These are phyloP conservation scores for Penicillium sp. DNA, from an alignment of 2,329 filamentous ascomycete genomes.

Conservation along the genomic window DNA sequence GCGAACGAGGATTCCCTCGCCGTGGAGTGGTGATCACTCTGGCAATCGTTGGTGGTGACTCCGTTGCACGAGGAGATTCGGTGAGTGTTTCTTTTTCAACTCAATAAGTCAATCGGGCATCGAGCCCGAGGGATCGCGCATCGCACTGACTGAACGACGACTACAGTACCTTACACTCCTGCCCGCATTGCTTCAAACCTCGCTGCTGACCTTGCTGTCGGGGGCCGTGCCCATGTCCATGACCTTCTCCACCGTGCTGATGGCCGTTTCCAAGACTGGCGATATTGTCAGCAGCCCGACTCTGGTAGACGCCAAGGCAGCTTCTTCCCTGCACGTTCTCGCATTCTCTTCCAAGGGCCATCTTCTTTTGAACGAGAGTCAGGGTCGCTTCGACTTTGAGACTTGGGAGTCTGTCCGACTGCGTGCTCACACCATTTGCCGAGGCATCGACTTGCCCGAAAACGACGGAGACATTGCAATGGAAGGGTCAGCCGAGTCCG, in stretches of 20 bases:
- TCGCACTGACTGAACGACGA: conserved; percentile 7
- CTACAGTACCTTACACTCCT: conserved; percentile 71
- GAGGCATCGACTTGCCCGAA: conserved; percentile 35
- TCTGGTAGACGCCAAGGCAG: conserved; percentile 54
- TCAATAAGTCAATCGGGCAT: neutral
- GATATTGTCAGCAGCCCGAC: conserved; percentile 56
- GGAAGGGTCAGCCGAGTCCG: conserved; percentile 37
- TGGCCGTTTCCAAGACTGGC: conserved; percentile 50
- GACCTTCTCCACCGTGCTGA: conserved; percentile 59
- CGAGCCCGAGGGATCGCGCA: conserved; percentile 1
- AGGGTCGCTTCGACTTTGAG: conserved; percentile 67
- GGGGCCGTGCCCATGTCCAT: conserved; percentile 74
- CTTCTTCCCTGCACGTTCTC: conserved; percentile 72
- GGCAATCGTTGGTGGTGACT: conserved; percentile 34
- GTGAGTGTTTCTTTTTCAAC: conserved; percentile 21
- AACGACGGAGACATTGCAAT: conserved; percentile 40
- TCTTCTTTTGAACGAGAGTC: conserved; percentile 72
- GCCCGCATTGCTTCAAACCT: conserved; percentile 73
- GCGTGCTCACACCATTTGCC: conserved; percentile 61
- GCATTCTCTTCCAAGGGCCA: conserved; percentile 70
- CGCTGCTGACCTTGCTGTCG: conserved; percentile 71
- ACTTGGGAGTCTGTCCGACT: conserved; percentile 69
- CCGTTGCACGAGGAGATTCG: conserved; percentile 32
- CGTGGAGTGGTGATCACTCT: conserved; percentile 41
- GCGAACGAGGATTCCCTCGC: conserved; percentile 38